Conservation (phyloP, 768 basidiomycete species). For the Hydnum rufescens region DNA sequence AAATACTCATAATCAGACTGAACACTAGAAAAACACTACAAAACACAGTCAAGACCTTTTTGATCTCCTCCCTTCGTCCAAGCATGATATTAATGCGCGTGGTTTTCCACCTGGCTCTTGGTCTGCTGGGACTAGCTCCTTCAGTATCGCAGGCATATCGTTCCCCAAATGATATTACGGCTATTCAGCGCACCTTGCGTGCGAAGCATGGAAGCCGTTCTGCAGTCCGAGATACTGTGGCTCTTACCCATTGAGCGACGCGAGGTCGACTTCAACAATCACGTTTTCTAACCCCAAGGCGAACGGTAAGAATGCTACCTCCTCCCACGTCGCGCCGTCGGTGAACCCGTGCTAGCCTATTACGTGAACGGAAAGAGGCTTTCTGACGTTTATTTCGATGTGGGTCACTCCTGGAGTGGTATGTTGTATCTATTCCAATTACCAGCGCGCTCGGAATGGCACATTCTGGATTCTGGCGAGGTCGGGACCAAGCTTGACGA, state of each 20-base stretch:
- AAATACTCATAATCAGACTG: too few relatives aligned
- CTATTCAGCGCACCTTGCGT: background rate
- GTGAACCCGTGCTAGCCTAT: too few relatives aligned
- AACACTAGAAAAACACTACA: too few relatives aligned
- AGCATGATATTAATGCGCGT: too few relatives aligned
- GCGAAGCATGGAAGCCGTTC: background rate
- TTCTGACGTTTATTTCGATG: constrained; percentile 4
- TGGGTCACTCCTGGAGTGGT: constrained; percentile 3
- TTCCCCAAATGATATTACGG: background rate
- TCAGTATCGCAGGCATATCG: too few relatives aligned
- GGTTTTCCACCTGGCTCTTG: too few relatives aligned
- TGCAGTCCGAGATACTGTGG: background rate
- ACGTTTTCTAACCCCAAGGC: background rate
- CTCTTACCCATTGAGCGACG: background rate
- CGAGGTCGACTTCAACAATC: background rate
- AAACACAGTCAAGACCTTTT: too few relatives aligned
- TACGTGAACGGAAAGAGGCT: constrained; percentile 4
- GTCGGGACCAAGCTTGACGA: too few relatives aligned
- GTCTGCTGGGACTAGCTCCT: too few relatives aligned
- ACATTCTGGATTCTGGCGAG: background rate
- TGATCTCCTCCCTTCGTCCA: too few relatives aligned
- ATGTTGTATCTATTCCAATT: background rate
- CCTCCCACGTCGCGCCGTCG: too few relatives aligned
- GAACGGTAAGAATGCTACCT: background rate
- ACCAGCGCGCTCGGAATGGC: background rate